phyloP scores from a whole-genome alignment of 177 flowering plant species.

The Vitis hybrid region DNA sequence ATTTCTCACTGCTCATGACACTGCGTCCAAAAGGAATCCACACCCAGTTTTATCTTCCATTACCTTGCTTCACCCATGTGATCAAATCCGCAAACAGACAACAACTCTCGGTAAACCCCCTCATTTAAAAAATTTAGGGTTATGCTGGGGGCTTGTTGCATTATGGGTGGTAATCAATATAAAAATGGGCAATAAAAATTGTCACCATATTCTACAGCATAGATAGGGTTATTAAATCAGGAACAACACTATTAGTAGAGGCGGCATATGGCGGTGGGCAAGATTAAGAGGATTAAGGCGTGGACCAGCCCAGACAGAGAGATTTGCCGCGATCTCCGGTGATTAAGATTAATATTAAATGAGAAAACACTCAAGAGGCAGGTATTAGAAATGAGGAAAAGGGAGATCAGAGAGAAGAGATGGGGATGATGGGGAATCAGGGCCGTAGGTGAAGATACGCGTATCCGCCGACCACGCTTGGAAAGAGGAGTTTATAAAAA shows the following conservation, averaged over 20 bases:
- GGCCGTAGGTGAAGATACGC: constrained; percentile 25
- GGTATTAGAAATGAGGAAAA: background rate
- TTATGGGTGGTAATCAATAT: constrained; percentile 1
- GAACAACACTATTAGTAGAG: background rate
- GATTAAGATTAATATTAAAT: background rate
- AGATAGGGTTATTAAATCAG: too few species aligned
- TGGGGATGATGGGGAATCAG: constrained; percentile 3
- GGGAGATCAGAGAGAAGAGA: background rate
- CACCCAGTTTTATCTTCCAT: background rate
- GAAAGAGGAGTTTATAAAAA: background rate
- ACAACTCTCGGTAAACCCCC: background rate
- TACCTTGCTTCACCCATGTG: background rate
- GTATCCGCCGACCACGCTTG: constrained; percentile 30
- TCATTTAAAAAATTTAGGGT: background rate
- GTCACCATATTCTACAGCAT: constrained; percentile 7
- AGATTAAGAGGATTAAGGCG: constrained; percentile 10
- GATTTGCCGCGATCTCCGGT: constrained; percentile 18
- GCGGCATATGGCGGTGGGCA: constrained; percentile 13
- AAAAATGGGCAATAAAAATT: background rate
- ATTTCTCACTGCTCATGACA: background rate
- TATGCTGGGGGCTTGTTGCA: background rate
- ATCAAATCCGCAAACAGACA: background rate
- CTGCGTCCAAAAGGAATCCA: background rate
- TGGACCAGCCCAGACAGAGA: background rate
- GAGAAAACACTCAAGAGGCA: background rate